phyloP scores from a whole-genome alignment of 1,284 basidiomycete genomes.

The Leucocoprinus gongylophorus region DNA sequence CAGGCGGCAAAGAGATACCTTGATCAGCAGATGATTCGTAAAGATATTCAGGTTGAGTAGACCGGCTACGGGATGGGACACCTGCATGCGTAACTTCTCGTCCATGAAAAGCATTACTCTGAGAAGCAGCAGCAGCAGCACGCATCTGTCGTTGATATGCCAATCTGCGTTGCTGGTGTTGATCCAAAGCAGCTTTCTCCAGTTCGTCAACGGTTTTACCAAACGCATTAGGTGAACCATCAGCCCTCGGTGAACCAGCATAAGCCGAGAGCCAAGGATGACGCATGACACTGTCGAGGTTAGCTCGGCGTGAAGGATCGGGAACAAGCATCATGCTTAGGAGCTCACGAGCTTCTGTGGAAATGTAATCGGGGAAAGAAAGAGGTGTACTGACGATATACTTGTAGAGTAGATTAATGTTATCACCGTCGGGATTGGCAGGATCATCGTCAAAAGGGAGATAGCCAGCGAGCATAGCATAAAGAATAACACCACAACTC shows the following conservation, averaged over 20 bases:
- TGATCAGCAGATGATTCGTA: constrained; percentile 36
- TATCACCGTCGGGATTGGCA: constrained; percentile 97
- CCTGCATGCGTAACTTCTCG: constrained; percentile 22
- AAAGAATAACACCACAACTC: constrained; percentile 98
- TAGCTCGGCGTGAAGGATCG: constrained; percentile 73
- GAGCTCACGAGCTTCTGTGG: constrained; percentile 52
- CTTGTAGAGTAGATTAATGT: constrained; percentile 99
- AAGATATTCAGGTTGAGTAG: constrained; percentile 33
- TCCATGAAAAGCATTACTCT: constrained; percentile 25
- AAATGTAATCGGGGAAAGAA: constrained; percentile 92
- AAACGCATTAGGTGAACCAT: constrained; percentile 43
- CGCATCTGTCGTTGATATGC: constrained; percentile 74
- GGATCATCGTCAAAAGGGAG: constrained; percentile 99
- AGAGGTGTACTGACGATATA: constrained; percentile 97
- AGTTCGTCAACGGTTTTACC: constrained; percentile 69
- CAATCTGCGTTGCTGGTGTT: constrained; percentile 76
- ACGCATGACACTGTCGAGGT: constrained; percentile 68
- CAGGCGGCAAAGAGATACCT: constrained; percentile 15
- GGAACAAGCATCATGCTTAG: constrained; percentile 82
- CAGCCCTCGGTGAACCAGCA: constrained; percentile 32
- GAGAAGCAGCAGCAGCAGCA: constrained; percentile 25
- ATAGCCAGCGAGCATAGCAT: constrained; percentile 99
- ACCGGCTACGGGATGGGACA: constrained; percentile 27
- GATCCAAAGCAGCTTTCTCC: constrained; percentile 75
- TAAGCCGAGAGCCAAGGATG: constrained; percentile 81